Base-by-base conservation (phyloP, 257 asterid species). In the Salvia miltiorrhiza region DNA sequence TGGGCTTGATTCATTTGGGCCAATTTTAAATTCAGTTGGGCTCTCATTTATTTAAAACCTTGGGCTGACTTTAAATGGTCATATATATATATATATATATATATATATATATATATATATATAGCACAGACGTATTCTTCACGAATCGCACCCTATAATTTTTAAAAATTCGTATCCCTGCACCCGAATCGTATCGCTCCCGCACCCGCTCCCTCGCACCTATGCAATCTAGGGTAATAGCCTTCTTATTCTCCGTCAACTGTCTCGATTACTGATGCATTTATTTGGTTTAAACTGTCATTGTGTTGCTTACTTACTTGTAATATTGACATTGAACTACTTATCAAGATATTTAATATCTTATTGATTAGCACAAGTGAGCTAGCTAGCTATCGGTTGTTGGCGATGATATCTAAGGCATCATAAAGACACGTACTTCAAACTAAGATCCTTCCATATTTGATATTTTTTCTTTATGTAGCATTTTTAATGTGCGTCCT, bases 201-300 rank as follows among this genome's bases (percentile, higher is more conserved):
- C n/a, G n/a, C n/a, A n/a, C n/a, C n/a, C n/a, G n/a, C n/a, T n/a
- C n/a, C n/a, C n/a, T n/a, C n/a, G n/a, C n/a, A n/a, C n/a, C n/a
- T n/a, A n/a, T n/a, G n/a, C n/a, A n/a, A n/a, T n/a, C n/a, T n/a
- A n/a, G n/a, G n/a, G n/a, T n/a, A n/a, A n/a, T n/a, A n/a, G 8
- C 52, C 45, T 70, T 78, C 77, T 82, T 72, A 74, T 84, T 84
- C 82, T 81, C 85, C 77, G 81, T 79, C 92, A 86, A 86, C 92
- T 24, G 85, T 72, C 85, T 79, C 92, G 82, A 77, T 84, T 77
- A 82, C 90, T 86, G 63, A 75, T 73, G 87, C 86, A 86, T 88
- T 88, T 80, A 87, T 76, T 78, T 80, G 75, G 85, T 62, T 77
- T 78, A 79, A 26, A 76, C 72, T 68, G 72, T 71, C 75, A 77